Evolutionary conservation across 371 early-diverging fungal genomes (phyloP), one percentile per base, ranked within the genome.

Genomic region (Gilbertella persicaria): DNA sequence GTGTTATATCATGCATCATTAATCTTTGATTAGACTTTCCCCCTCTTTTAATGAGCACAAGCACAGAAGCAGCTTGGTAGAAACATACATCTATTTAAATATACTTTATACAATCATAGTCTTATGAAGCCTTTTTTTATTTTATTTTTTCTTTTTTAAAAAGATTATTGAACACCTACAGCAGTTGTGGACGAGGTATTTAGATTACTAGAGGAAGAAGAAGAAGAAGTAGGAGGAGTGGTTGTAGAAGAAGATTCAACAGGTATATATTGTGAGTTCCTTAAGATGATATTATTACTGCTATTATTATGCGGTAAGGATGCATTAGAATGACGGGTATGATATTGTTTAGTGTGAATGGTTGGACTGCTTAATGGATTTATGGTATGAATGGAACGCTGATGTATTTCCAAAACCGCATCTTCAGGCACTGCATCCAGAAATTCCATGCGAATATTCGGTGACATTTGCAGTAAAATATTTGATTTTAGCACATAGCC

Each of bases 401-500:
- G 54, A 33, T 52, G 64, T 20, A 78, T 69, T 37, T 74, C 64
- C 4, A 78, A 52, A 0, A 71, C 58, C 4, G 78, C 78, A 44
- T 72, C 73, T 28, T 73, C 64, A 4, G 78, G 78, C 0, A 78
- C 72, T 16, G 67, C 66, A 36, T 73, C 69, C 26, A 78, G 46
- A 24, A 78, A 78, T 23, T 71, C 74, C 39, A 62, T 64, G 10
- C 70, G 59, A 12, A 64, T 56, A 6, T 48, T 13, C 0, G 54
- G 38, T 1, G 79, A 63, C 80, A 84, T 74, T 16, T 78, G 64
- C 21, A 71, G 36, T 49, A 82, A 54, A 5, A 73, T 68, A 42
- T 81, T 67, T 10, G 78, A 67, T 50, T 81, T 84, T 39, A 84
- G 59, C 0, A 84, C 69, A 1, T 76, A 68, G 3, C 84, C 84